Conservation (phyloP, 202 grass and related monocot genomes). For the Alloteropsis angusta region DNA sequence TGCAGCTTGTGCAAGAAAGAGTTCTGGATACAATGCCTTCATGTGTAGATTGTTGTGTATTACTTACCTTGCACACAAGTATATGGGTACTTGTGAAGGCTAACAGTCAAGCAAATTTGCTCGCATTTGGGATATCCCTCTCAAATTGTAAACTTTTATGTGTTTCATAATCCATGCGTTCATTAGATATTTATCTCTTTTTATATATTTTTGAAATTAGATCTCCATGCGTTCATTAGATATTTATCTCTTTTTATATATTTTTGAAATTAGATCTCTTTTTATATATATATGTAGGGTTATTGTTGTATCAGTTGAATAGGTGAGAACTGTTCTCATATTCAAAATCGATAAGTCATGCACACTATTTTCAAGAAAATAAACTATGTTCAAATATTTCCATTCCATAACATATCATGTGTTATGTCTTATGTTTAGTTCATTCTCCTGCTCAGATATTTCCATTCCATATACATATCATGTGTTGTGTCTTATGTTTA, state of each 20-base stretch:
- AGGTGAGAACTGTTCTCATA: not conserved
- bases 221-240: not conserved
- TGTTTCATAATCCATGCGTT: not conserved
- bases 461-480: not conserved
- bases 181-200: not conserved
- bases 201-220: no score
- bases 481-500: not conserved
- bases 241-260: not conserved
- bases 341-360: not conserved
- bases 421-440: constrained; percentile 12
- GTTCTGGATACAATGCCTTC: not conserved
- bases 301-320: not conserved
- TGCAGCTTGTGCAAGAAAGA: not conserved
- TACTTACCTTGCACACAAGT: not conserved
- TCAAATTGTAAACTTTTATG: not conserved
- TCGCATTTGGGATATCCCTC: not conserved
- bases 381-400: not conserved
- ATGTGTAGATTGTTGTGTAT: not conserved
- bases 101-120: not conserved
- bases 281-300: not conserved
- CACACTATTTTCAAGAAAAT: not conserved
- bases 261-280: no score
- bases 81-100: not conserved
- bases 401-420: not conserved
- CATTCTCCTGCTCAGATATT: not conserved